Evolutionary conservation across 371 early-diverging fungal genomes (phyloP), one percentile per base, ranked within the genome.

Genomic region (Parasitella parasitica): DNA sequence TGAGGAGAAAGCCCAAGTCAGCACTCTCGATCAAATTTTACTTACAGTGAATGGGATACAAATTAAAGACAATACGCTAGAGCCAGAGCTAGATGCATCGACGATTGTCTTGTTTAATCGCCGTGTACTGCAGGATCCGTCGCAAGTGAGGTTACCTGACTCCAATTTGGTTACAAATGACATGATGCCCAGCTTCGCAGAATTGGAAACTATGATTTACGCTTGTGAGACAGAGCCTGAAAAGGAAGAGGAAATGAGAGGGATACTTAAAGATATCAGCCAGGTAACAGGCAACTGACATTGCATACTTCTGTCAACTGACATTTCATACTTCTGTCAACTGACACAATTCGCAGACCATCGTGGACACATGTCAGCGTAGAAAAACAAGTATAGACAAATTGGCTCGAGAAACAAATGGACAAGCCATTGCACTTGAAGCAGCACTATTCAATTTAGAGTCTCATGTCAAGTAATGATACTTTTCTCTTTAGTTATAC

Each of bases 401-500:
- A 11, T 20, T 64, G 7, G 50, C 52, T 41, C 51, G 28, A 20
- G 69, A 69, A 55, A 60, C 60, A 22, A 35, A 36, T 24, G 54
- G 41, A 0, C 69, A 69, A 43, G 22, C 50, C 13, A 46, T 69
- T n/a, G 69, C 69, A 0, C 41, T 69, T 7, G 30, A 54, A 13
- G 54, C 69, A 26, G 69, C 69, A 3, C 18, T 69, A 16, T 51
- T 52, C 46, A 68, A 64, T 48, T 27, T 65, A 4, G 59, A 65
- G 32, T 37, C 57, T 1, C 66, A 65, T 58, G 54, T 65, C 32
- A 59, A 54, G 65, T 64, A 64, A 22, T 32, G 4, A 2, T 32
- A 32, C 1, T 32, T 2, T 30, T 6, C 11, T 12, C 12, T 39
- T n/a, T 11, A 16, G n/a, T 13, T 3, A 53, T 22, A 13, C 15